Base-by-base conservation (phyloP, 352 stramenopile genomes). In the Globisporangium alternatum region DNA sequence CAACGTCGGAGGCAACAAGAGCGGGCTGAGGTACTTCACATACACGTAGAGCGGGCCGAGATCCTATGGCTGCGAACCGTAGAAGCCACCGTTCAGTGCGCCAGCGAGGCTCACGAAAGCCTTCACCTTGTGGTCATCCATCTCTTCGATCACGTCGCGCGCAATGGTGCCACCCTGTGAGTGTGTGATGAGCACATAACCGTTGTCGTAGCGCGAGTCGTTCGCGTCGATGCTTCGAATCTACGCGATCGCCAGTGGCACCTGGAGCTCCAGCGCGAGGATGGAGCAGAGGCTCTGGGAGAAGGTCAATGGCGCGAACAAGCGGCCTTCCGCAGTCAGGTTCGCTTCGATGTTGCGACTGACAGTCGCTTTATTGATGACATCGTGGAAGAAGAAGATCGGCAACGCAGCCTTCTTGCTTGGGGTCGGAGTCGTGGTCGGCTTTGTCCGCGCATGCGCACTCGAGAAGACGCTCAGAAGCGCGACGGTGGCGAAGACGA, bases 51-150 rank as follows among this genome's bases (percentile, higher is more conserved):
- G 62, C 5, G 67, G 2, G 47, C 19, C 9, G 8, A 8, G 1
- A 10, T 53, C 47, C 47, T 22, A 3, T 0, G 47, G 2, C 22
- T 53, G 47, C 2, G 47, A 57, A 0, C 65, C 69, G 49, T 71
- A 64, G 35, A 77, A 77, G 43, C 64, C 62, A 15, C 71, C 67
- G 65, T 75, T 75, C 33, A 67, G 56, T 0, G 56, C 48, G 3
- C 71, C 68, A 0, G 71, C 71, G 2, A 77, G 56, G 37, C 60
- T 73, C 39, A 77, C 57, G 30, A 72, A 62, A 8, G 57, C 55
- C 10, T 72, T 48, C 12, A 54, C 65, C 5, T 75, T 72, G 62
- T 77, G 71, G 39, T 77, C 67, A 35, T 77, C 64, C 71, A 69
- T 70, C 35, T 70, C 48, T 65, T 77, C 71, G 31, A 75, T 52